Percentiles rank a stretch among this genome's conserved stretches.
phyloP scores from a whole-genome alignment of 1,284 basidiomycete species.

The Hemileia vastatrix region DNA sequence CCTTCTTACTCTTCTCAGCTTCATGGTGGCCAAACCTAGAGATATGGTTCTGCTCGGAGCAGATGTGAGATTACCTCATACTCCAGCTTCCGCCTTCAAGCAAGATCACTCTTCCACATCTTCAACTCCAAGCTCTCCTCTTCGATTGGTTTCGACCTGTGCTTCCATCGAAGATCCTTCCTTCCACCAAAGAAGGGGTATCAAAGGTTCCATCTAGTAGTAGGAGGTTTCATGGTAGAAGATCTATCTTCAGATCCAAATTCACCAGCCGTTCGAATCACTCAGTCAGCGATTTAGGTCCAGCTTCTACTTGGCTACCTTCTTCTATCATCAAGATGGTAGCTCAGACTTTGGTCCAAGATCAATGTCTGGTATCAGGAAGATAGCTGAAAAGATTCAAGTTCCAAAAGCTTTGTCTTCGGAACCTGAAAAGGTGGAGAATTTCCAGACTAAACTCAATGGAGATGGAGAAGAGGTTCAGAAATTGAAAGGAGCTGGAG shows the following conservation, averaged over 20 bases:
- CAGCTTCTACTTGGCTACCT: constrained; percentile 36
- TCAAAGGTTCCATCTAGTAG: constrained; percentile 31
- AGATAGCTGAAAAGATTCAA: constrained; percentile 30
- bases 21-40: no score
- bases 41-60: no score
- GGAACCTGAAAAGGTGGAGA: not conserved
- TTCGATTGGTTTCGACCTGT: constrained; percentile 33
- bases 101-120: no score
- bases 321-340: constrained; percentile 36
- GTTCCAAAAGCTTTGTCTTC: constrained; percentile 24
- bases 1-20: no score
- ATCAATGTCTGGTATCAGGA: constrained; percentile 31
- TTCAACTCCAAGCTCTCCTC: not conserved
- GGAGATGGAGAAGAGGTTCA: no score
- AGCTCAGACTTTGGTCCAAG: constrained; percentile 34
- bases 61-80: no score
- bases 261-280: constrained; percentile 27
- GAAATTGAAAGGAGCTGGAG: no score
- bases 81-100: no score
- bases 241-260: constrained; percentile 24
- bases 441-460: no score
- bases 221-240: constrained; percentile 38
- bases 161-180: constrained; percentile 28
- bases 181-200: constrained; percentile 32
- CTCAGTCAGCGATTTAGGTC: constrained; percentile 36